Base-by-base conservation (phyloP, 1,284 basidiomycete genomes). In the Sphaerobolus stellatus region DNA sequence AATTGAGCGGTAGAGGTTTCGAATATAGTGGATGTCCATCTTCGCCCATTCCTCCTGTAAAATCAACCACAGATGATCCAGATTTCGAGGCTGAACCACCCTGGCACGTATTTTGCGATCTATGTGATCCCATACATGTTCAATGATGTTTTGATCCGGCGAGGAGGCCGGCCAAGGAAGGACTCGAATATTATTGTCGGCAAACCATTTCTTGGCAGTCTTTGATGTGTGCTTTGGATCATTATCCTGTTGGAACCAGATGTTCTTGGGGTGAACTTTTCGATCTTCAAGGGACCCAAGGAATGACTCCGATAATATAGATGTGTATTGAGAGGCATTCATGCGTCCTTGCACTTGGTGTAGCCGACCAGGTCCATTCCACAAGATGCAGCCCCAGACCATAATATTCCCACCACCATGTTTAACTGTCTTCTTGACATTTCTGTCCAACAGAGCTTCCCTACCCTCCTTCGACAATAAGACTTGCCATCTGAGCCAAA, bases 71-170 rank as follows among this genome's bases (percentile, higher is more conserved):
- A 36, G 33, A 36, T 36, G 18, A 18, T 36, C 33, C 33, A 36
- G 33, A 36, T 36, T 36, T 36, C 33, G 33, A 11, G 33, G 33
- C 18, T 36, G 33, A 11, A 36, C 18, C 33, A 11, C 18, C 33
- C 11, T 36, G 18, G 13, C 13, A 11, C 33, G 11, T 36, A 36
- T 36, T 36, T 18, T 11, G 18, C 33, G 18, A 18, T 36, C 33
- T 36, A 36, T 18, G 18, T 36, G 18, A 18, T 36, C 33, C 70
- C 70, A 74, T 5, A 69, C 59, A 52, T 74, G 68, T 62, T 74
- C 70, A 61, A 72, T 72, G 30, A 66, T 66, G 53, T 71, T 73
- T 16, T 71, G 60, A 58, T 74, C 68, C 25, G 68, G 66, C 40
- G 68, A 72, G 40, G 67, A 63, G 34, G 70, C 59, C 41, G 65